These are phyloP conservation scores for Tilletia setariae DNA, from an alignment of 1,284 basidiomycete genomes.

Conservation along the genomic window DNA sequence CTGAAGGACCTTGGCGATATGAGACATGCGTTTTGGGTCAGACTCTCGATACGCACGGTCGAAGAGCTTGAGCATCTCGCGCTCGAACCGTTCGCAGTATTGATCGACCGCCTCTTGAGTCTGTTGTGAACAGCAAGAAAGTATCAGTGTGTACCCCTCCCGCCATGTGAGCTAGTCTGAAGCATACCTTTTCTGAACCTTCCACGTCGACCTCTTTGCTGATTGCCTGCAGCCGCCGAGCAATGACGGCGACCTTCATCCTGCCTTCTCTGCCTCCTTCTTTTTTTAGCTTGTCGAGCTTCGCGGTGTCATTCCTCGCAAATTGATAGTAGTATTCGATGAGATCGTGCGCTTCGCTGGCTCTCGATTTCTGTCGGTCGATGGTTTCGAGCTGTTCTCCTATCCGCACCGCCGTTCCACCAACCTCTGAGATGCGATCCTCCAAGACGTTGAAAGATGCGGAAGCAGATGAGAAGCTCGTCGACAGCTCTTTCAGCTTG, in stretches of 20 bases:
- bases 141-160: neutral
- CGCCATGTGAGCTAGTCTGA: neutral
- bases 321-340: slow-evolving; percentile 93
- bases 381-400: slow-evolving; percentile 90
- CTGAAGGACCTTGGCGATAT: slow-evolving; percentile 91
- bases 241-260: slow-evolving; percentile 79
- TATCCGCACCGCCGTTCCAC: slow-evolving; percentile 88
- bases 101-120: slow-evolving; percentile 69
- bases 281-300: slow-evolving; percentile 76
- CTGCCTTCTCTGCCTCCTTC: slow-evolving; percentile 71
- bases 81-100: slow-evolving; percentile 98
- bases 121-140: slow-evolving; percentile 8
- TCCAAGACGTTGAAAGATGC: slow-evolving; percentile 46
- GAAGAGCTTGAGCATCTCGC: slow-evolving; percentile 94
- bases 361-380: slow-evolving; percentile 84
- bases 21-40: slow-evolving; percentile 99
- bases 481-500: slow-evolving; percentile 85
- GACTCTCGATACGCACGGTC: slow-evolving; percentile 82
- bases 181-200: slow-evolving; percentile 33
- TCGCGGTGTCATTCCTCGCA: slow-evolving; percentile 74
- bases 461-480: slow-evolving; percentile 70
- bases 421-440: slow-evolving; percentile 77
- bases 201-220: slow-evolving; percentile 76
- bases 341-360: slow-evolving; percentile 90
- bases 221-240: slow-evolving; percentile 81